Evolutionary conservation across 225 moss, liverwort and hornwort genomes (phyloP).

Genomic region (Polytrichum commune): DNA sequence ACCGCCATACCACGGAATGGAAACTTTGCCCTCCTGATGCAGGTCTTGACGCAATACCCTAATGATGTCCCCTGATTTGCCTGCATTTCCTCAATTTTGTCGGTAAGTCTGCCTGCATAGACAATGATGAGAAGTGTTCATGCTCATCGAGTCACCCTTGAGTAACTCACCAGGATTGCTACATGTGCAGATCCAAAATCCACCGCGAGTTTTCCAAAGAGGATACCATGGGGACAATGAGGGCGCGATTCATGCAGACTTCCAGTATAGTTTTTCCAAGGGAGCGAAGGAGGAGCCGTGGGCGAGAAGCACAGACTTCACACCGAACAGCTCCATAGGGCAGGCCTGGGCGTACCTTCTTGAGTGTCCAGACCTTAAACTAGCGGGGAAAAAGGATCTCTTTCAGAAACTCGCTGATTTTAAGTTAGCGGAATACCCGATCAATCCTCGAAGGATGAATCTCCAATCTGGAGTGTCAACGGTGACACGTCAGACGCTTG

Average conservation of each 20-base stretch:
- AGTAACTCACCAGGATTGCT: not conserved
- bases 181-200: conserved; percentile 23
- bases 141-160: not conserved
- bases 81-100: too few relatives aligned
- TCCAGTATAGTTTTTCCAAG: conserved; percentile 22
- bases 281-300: conserved; percentile 39
- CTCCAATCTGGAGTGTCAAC: conserved; percentile 25
- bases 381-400: conserved; percentile 22
- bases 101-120: too few relatives aligned
- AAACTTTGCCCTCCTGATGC: conserved; percentile 43
- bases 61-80: too few relatives aligned
- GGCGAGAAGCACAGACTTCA: conserved; percentile 79
- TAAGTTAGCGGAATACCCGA: conserved; percentile 29
- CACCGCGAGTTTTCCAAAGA: conserved; percentile 25
- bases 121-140: too few relatives aligned
- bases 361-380: conserved; percentile 17
- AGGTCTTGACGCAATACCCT: conserved; percentile 35
- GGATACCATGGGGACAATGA: not conserved
- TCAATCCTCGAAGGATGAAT: conserved; percentile 12
- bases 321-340: conserved; percentile 43
- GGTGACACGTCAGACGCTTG: conserved; percentile 43
- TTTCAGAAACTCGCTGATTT: conserved; percentile 33
- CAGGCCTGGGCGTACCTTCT: conserved; percentile 59
- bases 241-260: not conserved
- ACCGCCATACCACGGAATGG: conserved; percentile 26